phyloP scores from a whole-genome alignment of 129 eudicot species.

The Rutidosis leptorrhynchoides region DNA sequence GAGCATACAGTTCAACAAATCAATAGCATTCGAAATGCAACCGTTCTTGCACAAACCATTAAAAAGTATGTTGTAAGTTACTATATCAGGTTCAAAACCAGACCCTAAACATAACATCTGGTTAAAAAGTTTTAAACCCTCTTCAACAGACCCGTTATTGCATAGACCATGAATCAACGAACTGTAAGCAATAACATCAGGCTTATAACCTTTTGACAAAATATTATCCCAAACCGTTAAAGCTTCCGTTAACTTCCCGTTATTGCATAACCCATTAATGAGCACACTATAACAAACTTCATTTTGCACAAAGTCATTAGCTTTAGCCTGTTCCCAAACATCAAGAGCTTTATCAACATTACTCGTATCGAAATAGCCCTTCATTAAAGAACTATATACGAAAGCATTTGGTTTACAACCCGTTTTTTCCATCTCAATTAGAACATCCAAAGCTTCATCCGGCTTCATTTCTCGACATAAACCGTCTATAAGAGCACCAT shows the following conservation, averaged over 20 bases:
- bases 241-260: slow-evolving; percentile 68
- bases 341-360: slow-evolving; percentile 56
- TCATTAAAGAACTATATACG: slow-evolving; percentile 75
- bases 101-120: slow-evolving; percentile 61
- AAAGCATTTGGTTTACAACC: slow-evolving; percentile 70
- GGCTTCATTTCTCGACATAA: slow-evolving; percentile 62
- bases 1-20: slow-evolving; percentile 69
- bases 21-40: slow-evolving; percentile 59
- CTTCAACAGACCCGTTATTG: slow-evolving; percentile 54
- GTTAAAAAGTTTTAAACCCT: slow-evolving; percentile 70
- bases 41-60: slow-evolving; percentile 58
- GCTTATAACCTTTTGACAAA: slow-evolving; percentile 60
- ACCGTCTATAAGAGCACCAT: slow-evolving; percentile 81
- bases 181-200: slow-evolving; percentile 76
- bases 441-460: slow-evolving; percentile 57
- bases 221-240: slow-evolving; percentile 55
- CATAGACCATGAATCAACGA: slow-evolving; percentile 85
- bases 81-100: slow-evolving; percentile 65
- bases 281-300: slow-evolving; percentile 70
- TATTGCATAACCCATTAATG: slow-evolving; percentile 65
- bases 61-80: slow-evolving; percentile 70
- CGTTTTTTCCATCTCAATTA: slow-evolving; percentile 51
- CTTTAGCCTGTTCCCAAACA: slow-evolving; percentile 58
- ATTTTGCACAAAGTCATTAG: slow-evolving; percentile 35
- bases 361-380: slow-evolving; percentile 65